Percentiles rank a stretch among this genome's conserved stretches.
These are phyloP conservation scores for Penicillium verrucosum DNA, from an alignment of 2,329 filamentous ascomycete genomes.

Conservation along the genomic window DNA sequence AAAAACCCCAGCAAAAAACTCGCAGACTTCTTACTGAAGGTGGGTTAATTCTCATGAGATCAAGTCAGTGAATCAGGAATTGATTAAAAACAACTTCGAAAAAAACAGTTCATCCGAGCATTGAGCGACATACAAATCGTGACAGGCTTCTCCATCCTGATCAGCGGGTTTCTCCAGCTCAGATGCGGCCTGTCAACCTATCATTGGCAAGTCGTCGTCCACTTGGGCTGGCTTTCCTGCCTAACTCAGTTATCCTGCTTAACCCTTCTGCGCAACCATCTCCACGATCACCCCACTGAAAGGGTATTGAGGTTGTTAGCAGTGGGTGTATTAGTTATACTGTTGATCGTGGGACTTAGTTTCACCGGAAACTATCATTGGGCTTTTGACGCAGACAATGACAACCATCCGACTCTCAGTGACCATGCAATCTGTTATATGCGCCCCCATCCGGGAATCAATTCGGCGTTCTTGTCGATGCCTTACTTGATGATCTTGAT, in stretches of 20 bases:
- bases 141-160: constrained; percentile 8
- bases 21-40: not conserved
- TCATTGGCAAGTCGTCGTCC: constrained; percentile 6
- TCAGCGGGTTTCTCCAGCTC: constrained; percentile 6
- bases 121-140: constrained; percentile 7
- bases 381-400: not conserved
- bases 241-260: constrained; percentile 11
- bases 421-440: not conserved
- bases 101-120: not conserved
- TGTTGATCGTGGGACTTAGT: not conserved
- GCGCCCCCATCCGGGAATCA: not conserved
- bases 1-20: not conserved
- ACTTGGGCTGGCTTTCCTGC: constrained; percentile 9
- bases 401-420: not conserved
- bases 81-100: not conserved
- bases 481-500: not conserved
- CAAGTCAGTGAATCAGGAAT: not conserved
- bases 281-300: not conserved
- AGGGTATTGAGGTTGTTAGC: not conserved
- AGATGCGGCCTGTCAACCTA: constrained; percentile 6
- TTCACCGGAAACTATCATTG: constrained; percentile 5
- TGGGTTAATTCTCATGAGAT: not conserved
- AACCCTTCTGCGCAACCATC: constrained; percentile 3
- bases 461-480: not conserved
- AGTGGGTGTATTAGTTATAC: not conserved